Percentiles rank a stretch among this genome's conserved stretches.
Conservation (phyloP, 2,329 filamentous ascomycete genomes). For the Hypoxylon sp. region DNA sequence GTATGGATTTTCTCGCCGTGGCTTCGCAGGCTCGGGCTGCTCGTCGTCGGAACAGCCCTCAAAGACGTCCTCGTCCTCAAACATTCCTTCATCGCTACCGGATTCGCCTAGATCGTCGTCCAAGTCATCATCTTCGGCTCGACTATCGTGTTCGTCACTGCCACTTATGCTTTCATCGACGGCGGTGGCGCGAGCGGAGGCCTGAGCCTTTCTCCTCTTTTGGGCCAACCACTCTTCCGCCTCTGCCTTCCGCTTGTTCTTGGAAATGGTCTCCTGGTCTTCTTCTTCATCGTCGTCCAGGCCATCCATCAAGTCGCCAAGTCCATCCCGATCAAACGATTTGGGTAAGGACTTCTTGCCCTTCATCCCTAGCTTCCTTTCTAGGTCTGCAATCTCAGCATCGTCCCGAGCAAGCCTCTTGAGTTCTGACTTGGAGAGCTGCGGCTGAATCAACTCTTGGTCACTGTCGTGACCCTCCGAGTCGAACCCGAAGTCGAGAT, state of each 20-base stretch:
- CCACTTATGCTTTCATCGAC: conserved; percentile 26
- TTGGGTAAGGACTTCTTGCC: conserved; percentile 77
- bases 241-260: conserved; percentile 67
- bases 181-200: conserved; percentile 20
- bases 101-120: neutral
- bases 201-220: conserved; percentile 60
- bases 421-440: conserved; percentile 54
- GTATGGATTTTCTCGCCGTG: conserved; percentile 84
- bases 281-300: conserved; percentile 62
- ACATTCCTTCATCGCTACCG: conserved; percentile 35
- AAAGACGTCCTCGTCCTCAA: conserved; percentile 48
- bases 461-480: conserved; percentile 44
- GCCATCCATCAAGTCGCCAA: conserved; percentile 79
- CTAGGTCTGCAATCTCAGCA: conserved; percentile 84
- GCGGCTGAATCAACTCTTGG: conserved; percentile 16
- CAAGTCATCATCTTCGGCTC: conserved; percentile 14
- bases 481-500: conserved; percentile 37
- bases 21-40: conserved; percentile 48
- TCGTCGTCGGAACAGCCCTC: conserved; percentile 50
- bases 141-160: conserved; percentile 35
- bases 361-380: conserved; percentile 85
- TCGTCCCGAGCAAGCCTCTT: conserved; percentile 80
- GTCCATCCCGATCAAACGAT: conserved; percentile 80
- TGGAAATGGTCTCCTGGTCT: conserved; percentile 59
- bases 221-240: conserved; percentile 67